Base-by-base conservation (phyloP, 2,329 filamentous ascomycete species). In the Neofusicoccum umdonicola region DNA sequence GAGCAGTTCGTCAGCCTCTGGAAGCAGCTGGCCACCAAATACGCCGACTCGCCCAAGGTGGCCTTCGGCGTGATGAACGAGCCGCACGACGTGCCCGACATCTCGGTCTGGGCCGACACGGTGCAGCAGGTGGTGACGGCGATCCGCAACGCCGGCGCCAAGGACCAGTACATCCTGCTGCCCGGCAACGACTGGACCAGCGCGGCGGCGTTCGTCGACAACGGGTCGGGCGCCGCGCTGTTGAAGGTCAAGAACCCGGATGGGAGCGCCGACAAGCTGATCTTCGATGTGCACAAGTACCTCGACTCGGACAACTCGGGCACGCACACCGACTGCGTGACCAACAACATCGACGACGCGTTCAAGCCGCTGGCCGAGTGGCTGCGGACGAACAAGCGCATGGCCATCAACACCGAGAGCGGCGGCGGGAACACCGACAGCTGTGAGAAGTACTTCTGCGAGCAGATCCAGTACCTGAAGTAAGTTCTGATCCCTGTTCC, bases 31-130 rank as follows among this genome's bases (percentile, higher is more conserved):
- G 88, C 88, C 1, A 78, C 76, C 1, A 85, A 86, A 71, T 90
- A 90, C 74, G 81, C 80, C 22, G 70, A 71, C 5, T 76, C 86
- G 57, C 72, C 80, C 42, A 85, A 83, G 66, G 76, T 90, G 31
- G 80, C 84, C 3, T 88, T 90, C 68, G 87, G 87, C 13, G 72
- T 90, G 50, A 90, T 90, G 87, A 91, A 90, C 76, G 88, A 81
- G 76, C 88, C 88, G 6, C 86, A 89, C 72, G 84, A 87, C 57
- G 64, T 67, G 61, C 74, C 85, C 63, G 82, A 87, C 69, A 79
- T 88, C 68, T 73, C 71, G 31, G 73, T 76, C 1, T 90, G 88
- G 88, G 86, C 84, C 0, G 73, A 80, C 4, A 87, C 85, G 0
- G 84, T 85, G 66, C 88, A 90, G 71, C 81, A 80, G 12, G 87